Conservation (phyloP, 331 rosid genomes). For the Pyrus hybrid region DNA sequence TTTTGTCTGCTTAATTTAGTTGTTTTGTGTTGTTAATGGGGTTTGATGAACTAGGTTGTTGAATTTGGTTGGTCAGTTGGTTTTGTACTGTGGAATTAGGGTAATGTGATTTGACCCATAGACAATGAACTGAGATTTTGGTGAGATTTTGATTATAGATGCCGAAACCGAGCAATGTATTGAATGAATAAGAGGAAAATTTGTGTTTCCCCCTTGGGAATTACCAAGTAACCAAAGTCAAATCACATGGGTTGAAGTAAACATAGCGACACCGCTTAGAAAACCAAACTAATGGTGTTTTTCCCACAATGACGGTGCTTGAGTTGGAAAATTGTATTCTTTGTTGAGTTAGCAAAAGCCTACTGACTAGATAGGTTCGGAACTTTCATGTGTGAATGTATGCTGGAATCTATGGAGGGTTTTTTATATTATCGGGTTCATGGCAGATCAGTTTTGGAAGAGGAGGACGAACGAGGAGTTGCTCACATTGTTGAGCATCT, state of each 20-base stretch:
- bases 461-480: constrained; percentile 95
- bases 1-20: neutral
- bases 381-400: neutral
- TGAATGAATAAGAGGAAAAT: neutral
- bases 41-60: neutral
- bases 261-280: no score
- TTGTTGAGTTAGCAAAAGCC: neutral
- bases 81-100: neutral
- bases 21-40: neutral
- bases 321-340: neutral
- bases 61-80: neutral
- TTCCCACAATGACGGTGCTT: neutral
- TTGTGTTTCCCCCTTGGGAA: neutral
- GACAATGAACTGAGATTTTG: neutral
- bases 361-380: neutral
- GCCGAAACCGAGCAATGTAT: neutral
- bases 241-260: neutral
- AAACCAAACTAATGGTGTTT: no score
- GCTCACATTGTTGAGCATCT: constrained; percentile 98
- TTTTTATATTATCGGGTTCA: constrained; percentile 13
- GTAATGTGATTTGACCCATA: neutral
- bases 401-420: neutral
- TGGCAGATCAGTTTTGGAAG: constrained; percentile 95
- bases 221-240: neutral
- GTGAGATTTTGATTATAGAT: neutral